Evolutionary conservation across 176 grass and related monocot genomes (phyloP).

Genomic region (Secale cereale): DNA sequence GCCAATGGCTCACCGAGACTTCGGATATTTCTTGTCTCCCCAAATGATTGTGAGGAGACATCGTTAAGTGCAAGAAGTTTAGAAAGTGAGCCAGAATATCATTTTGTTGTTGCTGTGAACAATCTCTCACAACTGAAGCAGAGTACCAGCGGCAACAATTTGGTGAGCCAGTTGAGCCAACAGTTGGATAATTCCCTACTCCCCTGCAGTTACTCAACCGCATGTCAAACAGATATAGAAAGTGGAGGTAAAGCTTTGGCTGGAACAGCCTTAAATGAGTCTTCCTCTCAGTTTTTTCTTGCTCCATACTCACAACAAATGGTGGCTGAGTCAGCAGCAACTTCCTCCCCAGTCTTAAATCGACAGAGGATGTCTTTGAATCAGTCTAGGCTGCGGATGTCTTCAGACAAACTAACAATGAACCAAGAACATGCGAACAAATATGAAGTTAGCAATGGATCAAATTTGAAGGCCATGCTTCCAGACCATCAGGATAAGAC

Average conservation of each 20-base stretch:
- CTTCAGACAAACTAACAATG: conserved; percentile 31
- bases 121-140: conserved; percentile 57
- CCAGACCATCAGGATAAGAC: conserved; percentile 30
- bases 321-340: conserved; percentile 32
- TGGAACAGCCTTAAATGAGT: conserved; percentile 21
- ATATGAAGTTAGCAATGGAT: conserved; percentile 30
- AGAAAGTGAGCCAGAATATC: conserved; percentile 53
- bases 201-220: conserved; percentile 28
- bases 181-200: conserved; percentile 38
- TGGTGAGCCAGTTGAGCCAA: conserved; percentile 43
- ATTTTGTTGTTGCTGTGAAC: conserved; percentile 88
- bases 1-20: conserved; percentile 55
- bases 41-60: conserved; percentile 52
- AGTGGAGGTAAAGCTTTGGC: conserved; percentile 11
- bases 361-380: conserved; percentile 27
- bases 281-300: conserved; percentile 49
- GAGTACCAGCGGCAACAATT: conserved; percentile 65
- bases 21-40: conserved; percentile 81
- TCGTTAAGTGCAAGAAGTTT: conserved; percentile 40
- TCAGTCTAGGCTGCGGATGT: conserved; percentile 31
- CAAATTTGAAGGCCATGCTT: conserved; percentile 19
- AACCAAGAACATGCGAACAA: conserved; percentile 30
- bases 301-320: conserved; percentile 17
- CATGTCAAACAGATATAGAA: conserved; percentile 31
- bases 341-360: conserved; percentile 37